phyloP scores from a whole-genome alignment of 768 basidiomycete species.

The Cubamyces lactineus region DNA sequence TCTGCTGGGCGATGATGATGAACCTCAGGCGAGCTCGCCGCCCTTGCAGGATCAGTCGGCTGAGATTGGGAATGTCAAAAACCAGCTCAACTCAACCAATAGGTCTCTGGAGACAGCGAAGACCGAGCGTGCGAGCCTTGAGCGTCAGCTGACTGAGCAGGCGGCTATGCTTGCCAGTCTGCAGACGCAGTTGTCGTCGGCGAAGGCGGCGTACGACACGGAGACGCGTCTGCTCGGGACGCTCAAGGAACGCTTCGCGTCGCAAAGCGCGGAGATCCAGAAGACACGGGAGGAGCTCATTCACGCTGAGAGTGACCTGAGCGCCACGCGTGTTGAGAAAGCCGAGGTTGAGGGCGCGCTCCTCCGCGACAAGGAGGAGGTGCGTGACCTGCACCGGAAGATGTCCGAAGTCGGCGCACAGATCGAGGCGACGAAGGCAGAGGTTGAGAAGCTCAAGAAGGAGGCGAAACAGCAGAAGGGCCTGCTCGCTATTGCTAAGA shows the following conservation, averaged over 20 bases:
- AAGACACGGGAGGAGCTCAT: slow-evolving; percentile 81
- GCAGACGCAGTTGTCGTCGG: slow-evolving; percentile 80
- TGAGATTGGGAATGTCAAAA: slow-evolving; percentile 86
- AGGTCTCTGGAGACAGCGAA: slow-evolving; percentile 68
- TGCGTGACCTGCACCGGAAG: slow-evolving; percentile 78
- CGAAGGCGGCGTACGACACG: slow-evolving; percentile 84
- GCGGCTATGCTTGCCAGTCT: slow-evolving; percentile 76
- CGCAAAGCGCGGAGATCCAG: slow-evolving; percentile 73
- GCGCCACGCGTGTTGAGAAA: slow-evolving; percentile 87
- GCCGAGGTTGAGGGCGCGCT: slow-evolving; percentile 86
- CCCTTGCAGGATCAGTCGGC: slow-evolving; percentile 74
- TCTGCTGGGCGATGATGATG: slow-evolving; percentile 78
- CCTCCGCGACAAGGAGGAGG: slow-evolving; percentile 93
- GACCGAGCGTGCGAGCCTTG: slow-evolving; percentile 66
- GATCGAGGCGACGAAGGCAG: slow-evolving; percentile 66
- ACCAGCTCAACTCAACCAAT: slow-evolving; percentile 81
- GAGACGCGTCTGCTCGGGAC: slow-evolving; percentile 72
- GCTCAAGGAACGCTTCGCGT: slow-evolving; percentile 67
- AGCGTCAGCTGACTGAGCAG: slow-evolving; percentile 66
- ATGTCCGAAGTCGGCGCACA: slow-evolving; percentile 83
- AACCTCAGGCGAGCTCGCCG: slow-evolving; percentile 47
- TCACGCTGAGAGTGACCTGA: slow-evolving; percentile 88
- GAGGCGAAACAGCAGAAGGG: slow-evolving; percentile 98
- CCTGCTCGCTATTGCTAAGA: slow-evolving; percentile 89
- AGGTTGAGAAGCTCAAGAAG: slow-evolving; percentile 87